phyloP scores from a whole-genome alignment of 2,329 filamentous ascomycete species.

The Akanthomyces muscarius region DNA sequence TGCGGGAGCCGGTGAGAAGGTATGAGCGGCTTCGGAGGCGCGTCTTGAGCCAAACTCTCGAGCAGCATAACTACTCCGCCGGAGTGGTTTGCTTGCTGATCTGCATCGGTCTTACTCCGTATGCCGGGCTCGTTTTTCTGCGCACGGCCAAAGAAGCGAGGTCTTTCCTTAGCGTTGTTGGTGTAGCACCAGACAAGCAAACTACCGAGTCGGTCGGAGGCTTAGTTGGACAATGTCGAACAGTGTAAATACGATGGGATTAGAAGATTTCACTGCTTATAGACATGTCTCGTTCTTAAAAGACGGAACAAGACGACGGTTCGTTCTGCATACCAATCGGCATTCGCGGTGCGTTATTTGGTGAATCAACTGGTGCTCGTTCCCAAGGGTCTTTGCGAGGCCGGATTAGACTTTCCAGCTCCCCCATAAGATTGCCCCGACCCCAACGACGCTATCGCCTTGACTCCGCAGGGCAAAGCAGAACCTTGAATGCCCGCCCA shows the following conservation, averaged over 20 bases:
- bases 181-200: neutral
- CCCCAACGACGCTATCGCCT: neutral
- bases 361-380: neutral
- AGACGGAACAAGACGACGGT: no score
- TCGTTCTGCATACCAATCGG: no score
- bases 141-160: neutral
- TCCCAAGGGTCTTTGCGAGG: neutral
- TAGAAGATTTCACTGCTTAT: no score
- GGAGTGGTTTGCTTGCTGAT: neutral
- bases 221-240: no score
- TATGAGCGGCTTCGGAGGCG: no score
- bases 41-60: no score
- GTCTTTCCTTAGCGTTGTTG: neutral
- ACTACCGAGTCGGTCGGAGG: neutral
- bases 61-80: neutral
- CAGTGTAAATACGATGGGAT: no score
- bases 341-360: neutral
- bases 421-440: neutral
- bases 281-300: no score
- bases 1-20: no score
- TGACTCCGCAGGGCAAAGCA: neutral
- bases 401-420: neutral
- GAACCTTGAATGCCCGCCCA: neutral
- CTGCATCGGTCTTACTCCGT: neutral
- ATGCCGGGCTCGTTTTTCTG: neutral